phyloP scores from a whole-genome alignment of 2,329 filamentous ascomycete genomes.

The Cordyceps fumosorosea region DNA sequence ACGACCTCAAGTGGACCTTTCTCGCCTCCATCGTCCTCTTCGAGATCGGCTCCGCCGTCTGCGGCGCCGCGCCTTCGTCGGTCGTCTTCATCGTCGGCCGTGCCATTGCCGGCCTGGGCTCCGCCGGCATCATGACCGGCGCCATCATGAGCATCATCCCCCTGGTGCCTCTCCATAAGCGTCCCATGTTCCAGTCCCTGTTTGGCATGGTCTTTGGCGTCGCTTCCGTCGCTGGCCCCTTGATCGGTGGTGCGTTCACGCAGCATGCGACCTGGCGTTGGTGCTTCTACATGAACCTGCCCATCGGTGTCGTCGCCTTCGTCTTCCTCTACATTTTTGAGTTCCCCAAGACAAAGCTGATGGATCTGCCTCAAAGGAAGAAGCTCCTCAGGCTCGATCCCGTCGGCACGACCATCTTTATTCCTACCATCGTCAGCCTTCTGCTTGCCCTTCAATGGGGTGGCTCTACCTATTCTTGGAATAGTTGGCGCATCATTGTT shows the following conservation, averaged over 20 bases:
- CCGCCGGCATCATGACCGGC: slow-evolving; percentile 52
- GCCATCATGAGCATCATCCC: slow-evolving; percentile 50
- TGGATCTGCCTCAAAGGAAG: slow-evolving; percentile 25
- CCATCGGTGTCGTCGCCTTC: slow-evolving; percentile 37
- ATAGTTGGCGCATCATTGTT: slow-evolving; percentile 43
- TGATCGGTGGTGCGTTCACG: slow-evolving; percentile 21
- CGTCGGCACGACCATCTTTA: slow-evolving; percentile 52
- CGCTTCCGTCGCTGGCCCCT: slow-evolving; percentile 22
- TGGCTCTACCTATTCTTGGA: slow-evolving; percentile 47
- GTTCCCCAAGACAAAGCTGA: slow-evolving; percentile 27
- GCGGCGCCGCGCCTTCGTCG: slow-evolving; percentile 48
- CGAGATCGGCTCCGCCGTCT: slow-evolving; percentile 48
- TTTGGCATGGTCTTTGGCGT: slow-evolving; percentile 36
- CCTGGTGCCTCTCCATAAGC: slow-evolving; percentile 52
- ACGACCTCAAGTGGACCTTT: slow-evolving; percentile 43
- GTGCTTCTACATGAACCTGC: slow-evolving; percentile 12
- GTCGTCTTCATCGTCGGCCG: slow-evolving; percentile 49
- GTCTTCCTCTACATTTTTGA: slow-evolving; percentile 43
- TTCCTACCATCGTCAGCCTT: slow-evolving; percentile 53
- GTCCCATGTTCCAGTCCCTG: slow-evolving; percentile 49
- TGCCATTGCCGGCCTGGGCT: slow-evolving; percentile 49
- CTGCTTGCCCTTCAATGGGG: slow-evolving; percentile 60
- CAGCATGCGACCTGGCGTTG: slow-evolving; percentile 8
- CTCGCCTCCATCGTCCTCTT: slow-evolving; percentile 43
- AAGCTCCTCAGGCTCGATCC: slow-evolving; percentile 51